Evolutionary conservation across 2,329 filamentous ascomycete species (phyloP).

Genomic region (Fusarium sp.): DNA sequence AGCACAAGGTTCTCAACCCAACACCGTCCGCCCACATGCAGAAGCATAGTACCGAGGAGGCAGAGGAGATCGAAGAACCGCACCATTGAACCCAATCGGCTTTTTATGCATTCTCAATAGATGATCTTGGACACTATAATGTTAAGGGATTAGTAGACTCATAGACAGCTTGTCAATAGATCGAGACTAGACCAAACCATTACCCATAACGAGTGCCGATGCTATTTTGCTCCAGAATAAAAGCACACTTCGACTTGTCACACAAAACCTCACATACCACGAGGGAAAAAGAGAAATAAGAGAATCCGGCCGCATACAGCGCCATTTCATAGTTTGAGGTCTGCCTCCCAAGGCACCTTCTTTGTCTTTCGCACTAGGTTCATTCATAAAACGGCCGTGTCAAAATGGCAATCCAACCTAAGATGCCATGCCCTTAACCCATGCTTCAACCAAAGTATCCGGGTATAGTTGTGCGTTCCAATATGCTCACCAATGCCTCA

Average conservation of each 20-base stretch:
- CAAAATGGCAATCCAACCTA: slow-evolving; percentile 40
- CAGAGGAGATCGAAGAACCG: slow-evolving; percentile 47
- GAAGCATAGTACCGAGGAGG: slow-evolving; percentile 44
- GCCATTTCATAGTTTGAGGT: slow-evolving; percentile 32
- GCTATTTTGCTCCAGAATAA: not conserved
- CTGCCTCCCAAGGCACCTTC: slow-evolving; percentile 16
- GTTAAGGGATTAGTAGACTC: not conserved
- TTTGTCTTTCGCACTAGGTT: slow-evolving; percentile 37
- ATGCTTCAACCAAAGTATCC: slow-evolving; percentile 44
- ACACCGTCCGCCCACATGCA: slow-evolving; percentile 32
- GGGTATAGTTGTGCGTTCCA: slow-evolving; percentile 48
- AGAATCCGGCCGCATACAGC: slow-evolving; percentile 25
- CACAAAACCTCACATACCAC: not conserved
- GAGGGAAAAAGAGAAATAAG: not conserved
- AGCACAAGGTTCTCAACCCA: slow-evolving; percentile 18
- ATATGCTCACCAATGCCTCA: slow-evolving; percentile 44
- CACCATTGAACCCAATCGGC: not conserved
- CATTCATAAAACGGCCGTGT: slow-evolving; percentile 47
- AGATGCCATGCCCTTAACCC: slow-evolving; percentile 39
- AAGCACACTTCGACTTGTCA: not conserved
- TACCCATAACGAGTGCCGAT: not conserved
- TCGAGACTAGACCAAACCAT: not conserved
- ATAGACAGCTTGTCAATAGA: slow-evolving; percentile 10
- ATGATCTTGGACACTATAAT: not conserved
- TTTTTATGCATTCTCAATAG: not conserved